These are phyloP conservation scores for Trichoderma koningii DNA, from an alignment of 2,329 filamentous ascomycete species.

Conservation along the genomic window DNA sequence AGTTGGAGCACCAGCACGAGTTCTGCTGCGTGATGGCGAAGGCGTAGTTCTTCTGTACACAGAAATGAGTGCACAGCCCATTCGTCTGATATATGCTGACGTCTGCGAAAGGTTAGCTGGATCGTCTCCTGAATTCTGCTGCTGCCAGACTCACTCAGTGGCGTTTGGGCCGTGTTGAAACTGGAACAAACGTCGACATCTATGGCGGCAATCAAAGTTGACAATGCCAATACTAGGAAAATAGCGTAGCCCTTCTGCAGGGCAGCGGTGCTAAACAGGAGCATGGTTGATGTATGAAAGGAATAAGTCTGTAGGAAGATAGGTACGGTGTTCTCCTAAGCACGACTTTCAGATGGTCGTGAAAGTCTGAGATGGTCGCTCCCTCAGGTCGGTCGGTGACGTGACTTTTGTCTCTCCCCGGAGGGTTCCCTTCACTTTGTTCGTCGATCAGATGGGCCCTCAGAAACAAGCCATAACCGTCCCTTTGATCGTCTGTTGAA, in stretches of 20 bases:
- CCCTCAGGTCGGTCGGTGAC: neutral
- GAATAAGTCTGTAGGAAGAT: neutral
- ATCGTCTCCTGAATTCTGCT: neutral
- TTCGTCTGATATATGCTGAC: conserved; percentile 65
- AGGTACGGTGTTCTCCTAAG: neutral
- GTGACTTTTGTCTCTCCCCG: conserved; percentile 4
- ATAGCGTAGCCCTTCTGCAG: conserved; percentile 32
- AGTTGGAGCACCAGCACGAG: conserved; percentile 75
- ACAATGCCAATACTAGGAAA: conserved; percentile 35
- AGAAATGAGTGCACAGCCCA: conserved; percentile 66
- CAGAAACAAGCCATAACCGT: conserved; percentile 22
- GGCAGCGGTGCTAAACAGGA: conserved; percentile 31
- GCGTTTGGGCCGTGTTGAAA: conserved; percentile 42
- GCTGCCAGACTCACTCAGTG: conserved; percentile 37
- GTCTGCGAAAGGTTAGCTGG: conserved; percentile 44
- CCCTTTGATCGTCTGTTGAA: neutral
- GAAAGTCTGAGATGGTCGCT: neutral
- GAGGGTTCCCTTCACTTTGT: neutral
- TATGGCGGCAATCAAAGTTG: conserved; percentile 33
- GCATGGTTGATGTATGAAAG: conserved; percentile 30
- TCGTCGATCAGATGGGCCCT: neutral
- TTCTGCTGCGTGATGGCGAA: conserved; percentile 68
- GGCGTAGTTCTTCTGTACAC: conserved; percentile 55
- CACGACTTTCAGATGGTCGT: neutral
- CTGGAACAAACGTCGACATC: conserved; percentile 41